Percentiles rank a stretch among this genome's conserved stretches.
These are phyloP conservation scores for Avena eriantha DNA, from an alignment of 176 grass and related monocot genomes.

Conservation along the genomic window DNA sequence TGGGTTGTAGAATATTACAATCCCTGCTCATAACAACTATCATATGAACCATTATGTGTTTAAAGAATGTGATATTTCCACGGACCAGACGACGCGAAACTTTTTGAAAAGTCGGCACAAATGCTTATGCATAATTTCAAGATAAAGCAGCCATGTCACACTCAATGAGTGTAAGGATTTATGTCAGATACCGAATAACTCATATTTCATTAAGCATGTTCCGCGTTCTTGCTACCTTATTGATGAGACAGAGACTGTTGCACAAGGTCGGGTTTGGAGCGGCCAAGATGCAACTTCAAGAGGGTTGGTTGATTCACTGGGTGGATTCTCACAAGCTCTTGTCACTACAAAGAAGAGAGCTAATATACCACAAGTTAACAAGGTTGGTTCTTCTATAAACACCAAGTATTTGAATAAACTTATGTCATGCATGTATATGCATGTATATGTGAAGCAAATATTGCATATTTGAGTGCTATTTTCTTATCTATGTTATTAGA, in stretches of 20 bases:
- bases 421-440: neutral
- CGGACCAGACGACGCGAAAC: slow-evolving; percentile 80
- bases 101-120: slow-evolving; percentile 83
- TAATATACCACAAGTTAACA: slow-evolving; percentile 78
- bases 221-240: slow-evolving; percentile 59
- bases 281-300: slow-evolving; percentile 84
- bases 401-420: slow-evolving; percentile 2
- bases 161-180: slow-evolving; percentile 83
- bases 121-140: slow-evolving; percentile 81
- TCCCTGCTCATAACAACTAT: neutral
- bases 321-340: slow-evolving; percentile 84
- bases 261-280: slow-evolving; percentile 97
- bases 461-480: no score
- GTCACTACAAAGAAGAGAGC: slow-evolving; percentile 95
- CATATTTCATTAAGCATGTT: slow-evolving; percentile 41
- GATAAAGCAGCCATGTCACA: slow-evolving; percentile 95
- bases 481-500: no score
- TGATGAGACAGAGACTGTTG: slow-evolving; percentile 93
- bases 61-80: slow-evolving; percentile 43
- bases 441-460: neutral
- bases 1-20: neutral
- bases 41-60: slow-evolving; percentile 13
- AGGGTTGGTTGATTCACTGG: slow-evolving; percentile 94
- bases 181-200: slow-evolving; percentile 20
- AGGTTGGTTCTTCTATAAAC: slow-evolving; percentile 56